Conservation (phyloP, 2,329 filamentous ascomycete genomes). For the Aspergillus oerlinghausenensis region DNA sequence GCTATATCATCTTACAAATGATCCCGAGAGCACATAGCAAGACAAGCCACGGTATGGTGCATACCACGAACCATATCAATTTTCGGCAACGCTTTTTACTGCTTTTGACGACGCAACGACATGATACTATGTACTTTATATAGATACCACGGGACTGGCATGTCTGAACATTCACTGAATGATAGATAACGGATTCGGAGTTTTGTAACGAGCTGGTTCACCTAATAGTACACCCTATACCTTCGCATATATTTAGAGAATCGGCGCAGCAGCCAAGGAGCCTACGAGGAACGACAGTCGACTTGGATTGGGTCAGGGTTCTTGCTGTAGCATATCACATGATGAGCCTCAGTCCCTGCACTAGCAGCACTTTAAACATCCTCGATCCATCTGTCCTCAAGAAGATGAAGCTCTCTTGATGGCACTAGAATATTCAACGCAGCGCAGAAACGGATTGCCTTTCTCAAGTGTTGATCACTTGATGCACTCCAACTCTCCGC, state of each 20-base stretch:
- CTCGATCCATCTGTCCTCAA: background rate
- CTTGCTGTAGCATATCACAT: background rate
- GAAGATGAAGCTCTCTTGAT: background rate
- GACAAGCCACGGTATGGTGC: background rate
- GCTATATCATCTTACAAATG: background rate
- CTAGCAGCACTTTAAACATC: background rate
- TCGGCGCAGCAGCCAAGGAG: background rate
- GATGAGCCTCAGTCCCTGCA: background rate
- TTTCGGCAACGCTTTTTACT: background rate
- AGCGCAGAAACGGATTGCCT: background rate
- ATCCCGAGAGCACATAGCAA: background rate
- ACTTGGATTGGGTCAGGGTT: background rate
- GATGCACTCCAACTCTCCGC: background rate
- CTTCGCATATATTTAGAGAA: background rate
- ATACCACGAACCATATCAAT: background rate
- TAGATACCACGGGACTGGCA: conserved; percentile 1
- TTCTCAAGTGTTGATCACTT: background rate
- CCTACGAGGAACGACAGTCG: background rate
- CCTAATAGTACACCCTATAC: background rate
- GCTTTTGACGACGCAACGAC: conserved; percentile 1
- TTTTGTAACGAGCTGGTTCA: background rate
- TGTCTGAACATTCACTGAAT: background rate
- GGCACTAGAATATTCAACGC: background rate
- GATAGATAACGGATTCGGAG: background rate
- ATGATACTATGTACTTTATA: conserved; percentile 7